Base-by-base conservation (phyloP, 495 filamentous ascomycete genomes). In the Parathielavia appendiculata region DNA sequence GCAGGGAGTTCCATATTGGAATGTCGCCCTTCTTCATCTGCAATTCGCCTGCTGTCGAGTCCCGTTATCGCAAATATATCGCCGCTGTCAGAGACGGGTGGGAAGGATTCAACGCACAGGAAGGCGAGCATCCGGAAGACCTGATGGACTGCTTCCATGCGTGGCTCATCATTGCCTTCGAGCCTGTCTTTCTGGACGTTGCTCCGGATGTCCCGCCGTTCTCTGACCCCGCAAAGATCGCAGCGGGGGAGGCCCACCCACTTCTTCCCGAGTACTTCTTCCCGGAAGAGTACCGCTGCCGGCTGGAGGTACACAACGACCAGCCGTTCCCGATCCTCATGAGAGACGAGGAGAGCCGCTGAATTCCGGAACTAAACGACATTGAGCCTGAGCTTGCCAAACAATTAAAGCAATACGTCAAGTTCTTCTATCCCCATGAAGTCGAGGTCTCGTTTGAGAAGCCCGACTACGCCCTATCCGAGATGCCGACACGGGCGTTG, bases 261-360 rank as follows among this genome's bases (percentile, higher is more conserved):
- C 45, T 59, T 6, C 60, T 63, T 19, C 59, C 60, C 35, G 60
- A 63, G 44, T 63, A 63, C 56, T 22, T 63, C 20, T 63, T 63
- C 45, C 60, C 56, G 7, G 45, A 63, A 32, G 43, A 49, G 30
- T 50, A 59, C 47, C 26, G 46, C 20, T 63, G 51, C 47, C 56
- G 51, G 30, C 56, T 63, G 30, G 57, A 63, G 23, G 56, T 26
- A 13, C 56, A 55, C 38, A 47, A 55, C 53, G 60, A 63, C n/a
- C 47, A 34, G 45, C 13, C 38, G 23, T 35, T 63, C 30, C 57
- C 61, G n/a, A 54, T 58, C 45, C 47, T 26, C 23, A 39, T 60
- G 8, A 1, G 12, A 49, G 48, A 54, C 17, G 40, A 54, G 50
- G 57, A 59, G 26, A 46, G 34, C 16, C 57, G 22, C 41, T 58